These are phyloP conservation scores for Trichosanthes truncata DNA, from an alignment of 306 rosid species.

Conservation along the genomic window DNA sequence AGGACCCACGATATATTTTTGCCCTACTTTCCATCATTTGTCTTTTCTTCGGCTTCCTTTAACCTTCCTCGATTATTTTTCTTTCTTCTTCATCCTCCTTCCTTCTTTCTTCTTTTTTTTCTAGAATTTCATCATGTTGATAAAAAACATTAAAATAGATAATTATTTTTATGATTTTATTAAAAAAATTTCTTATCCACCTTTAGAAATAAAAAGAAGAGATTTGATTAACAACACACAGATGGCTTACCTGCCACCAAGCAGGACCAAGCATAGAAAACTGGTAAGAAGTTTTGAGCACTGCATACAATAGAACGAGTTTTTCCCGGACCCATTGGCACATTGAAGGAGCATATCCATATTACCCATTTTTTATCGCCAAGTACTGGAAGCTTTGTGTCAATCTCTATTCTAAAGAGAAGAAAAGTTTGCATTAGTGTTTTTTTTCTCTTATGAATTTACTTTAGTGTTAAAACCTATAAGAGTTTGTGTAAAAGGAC, in stretches of 20 bases:
- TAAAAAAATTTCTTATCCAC: too few species aligned
- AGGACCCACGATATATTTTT: too few species aligned
- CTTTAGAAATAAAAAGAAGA: background rate
- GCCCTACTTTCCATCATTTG: too few species aligned
- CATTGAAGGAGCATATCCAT: slow-evolving; percentile 94
- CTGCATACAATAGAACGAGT: slow-evolving; percentile 96
- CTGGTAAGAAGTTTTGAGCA: slow-evolving; percentile 92
- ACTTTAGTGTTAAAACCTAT: background rate
- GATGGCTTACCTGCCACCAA: slow-evolving; percentile 87
- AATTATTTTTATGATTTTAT: too few species aligned
- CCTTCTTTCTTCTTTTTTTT: too few species aligned
- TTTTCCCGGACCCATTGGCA: slow-evolving; percentile 95
- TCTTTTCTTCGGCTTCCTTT: too few species aligned
- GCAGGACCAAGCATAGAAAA: slow-evolving; percentile 79
- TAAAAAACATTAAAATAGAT: too few species aligned
- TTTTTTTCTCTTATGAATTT: too few species aligned
- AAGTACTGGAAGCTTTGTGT: slow-evolving; percentile 63
- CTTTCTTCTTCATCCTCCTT: too few species aligned
- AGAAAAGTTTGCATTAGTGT: background rate
- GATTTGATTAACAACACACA: background rate
- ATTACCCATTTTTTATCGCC: slow-evolving; percentile 90
- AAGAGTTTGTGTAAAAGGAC: background rate
- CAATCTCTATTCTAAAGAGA: slow-evolving; percentile 62
- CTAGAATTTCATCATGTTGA: too few species aligned
- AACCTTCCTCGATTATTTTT: too few species aligned